Evolutionary conservation across 2,329 filamentous ascomycete genomes (phyloP), one percentile per base, ranked within the genome.

Genomic region (Beauveria asiatica): DNA sequence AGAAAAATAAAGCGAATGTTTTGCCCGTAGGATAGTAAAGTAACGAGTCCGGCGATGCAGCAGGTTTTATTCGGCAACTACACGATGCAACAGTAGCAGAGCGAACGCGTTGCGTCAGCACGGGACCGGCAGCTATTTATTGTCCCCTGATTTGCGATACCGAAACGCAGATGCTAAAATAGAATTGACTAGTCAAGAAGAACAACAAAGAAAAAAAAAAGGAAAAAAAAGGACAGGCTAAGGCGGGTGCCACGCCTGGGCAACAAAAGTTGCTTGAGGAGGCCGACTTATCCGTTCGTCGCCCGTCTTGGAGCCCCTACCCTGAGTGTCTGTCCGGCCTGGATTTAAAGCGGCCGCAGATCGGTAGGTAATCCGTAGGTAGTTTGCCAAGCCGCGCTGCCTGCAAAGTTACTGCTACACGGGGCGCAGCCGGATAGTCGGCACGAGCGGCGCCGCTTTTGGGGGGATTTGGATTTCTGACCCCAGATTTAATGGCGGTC

Each of bases 261-360:
- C 5, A 45, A 16, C 44, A 33, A 49, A 10, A 23, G 54, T 57
- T 37, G 27, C 7, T 41, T 30, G 23, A 23, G 16, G 11, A 30
- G 55, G 55, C 55, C 55, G 55, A 57, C 33, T 57, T 57, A 57
- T 50, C 55, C 55, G 55, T 54, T 54, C 23, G 52, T 54, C 39
- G 4, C 52, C 52, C 52, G 48, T 53, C 33, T 41, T 19, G 39
- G 45, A n/a, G n/a, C 8, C n/a, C n/a, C 17, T 8, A 3, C 10
- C 16, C 25, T 44, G 23, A 37, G 13, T 3, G n/a, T 21, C 23
- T 10, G 9, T n/a, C 27, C n/a, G 21, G 5, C 10, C 27, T 2
- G 17, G 37, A 2, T 17, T 17, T 42, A 57, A 57, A 57, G 55
- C 55, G 37, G 55, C 55, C 45, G 17, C 33, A 44, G 23, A 41